Percentiles rank a stretch among this genome's conserved stretches.
Evolutionary conservation across 805 yeast species (phyloP).

Genomic region (Grigorovia jiainica): DNA sequence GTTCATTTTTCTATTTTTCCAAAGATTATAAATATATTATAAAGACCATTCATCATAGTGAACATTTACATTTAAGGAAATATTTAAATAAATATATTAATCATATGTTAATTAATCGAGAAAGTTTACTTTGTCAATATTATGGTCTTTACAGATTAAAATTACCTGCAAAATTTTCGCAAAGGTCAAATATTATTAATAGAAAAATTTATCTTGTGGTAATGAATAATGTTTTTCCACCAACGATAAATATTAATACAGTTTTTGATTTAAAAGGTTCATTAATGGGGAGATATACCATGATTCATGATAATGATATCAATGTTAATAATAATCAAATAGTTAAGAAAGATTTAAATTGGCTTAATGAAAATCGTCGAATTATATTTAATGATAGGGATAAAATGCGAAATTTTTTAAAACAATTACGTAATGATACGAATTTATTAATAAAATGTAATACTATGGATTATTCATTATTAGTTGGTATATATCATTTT

Average conservation of each 20-base stretch:
- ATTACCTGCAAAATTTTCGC: slow-evolving; percentile 51
- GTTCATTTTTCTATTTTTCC: slow-evolving; percentile 91
- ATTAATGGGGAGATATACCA: slow-evolving; percentile 64
- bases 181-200: slow-evolving; percentile 27
- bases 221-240: slow-evolving; percentile 95
- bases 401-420: slow-evolving; percentile 39
- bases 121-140: slow-evolving; percentile 83
- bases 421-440: slow-evolving; percentile 70
- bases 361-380: slow-evolving; percentile 57
- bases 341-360: slow-evolving; percentile 80
- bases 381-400: slow-evolving; percentile 71
- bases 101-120: slow-evolving; percentile 79
- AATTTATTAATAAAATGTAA: slow-evolving; percentile 59
- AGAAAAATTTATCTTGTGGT: slow-evolving; percentile 86
- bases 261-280: slow-evolving; percentile 93
- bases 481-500: slow-evolving; percentile 79
- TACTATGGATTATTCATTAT: slow-evolving; percentile 90
- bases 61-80: slow-evolving; percentile 72
- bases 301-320: slow-evolving; percentile 24
- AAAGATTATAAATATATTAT: slow-evolving; percentile 89
- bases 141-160: slow-evolving; percentile 92
- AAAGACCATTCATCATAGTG: slow-evolving; percentile 90
- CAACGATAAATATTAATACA: slow-evolving; percentile 74
- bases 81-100: slow-evolving; percentile 66
- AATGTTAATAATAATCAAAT: slow-evolving; percentile 11